Conservation (phyloP, 805 yeast genomes). For the Kuraishia cidri region DNA sequence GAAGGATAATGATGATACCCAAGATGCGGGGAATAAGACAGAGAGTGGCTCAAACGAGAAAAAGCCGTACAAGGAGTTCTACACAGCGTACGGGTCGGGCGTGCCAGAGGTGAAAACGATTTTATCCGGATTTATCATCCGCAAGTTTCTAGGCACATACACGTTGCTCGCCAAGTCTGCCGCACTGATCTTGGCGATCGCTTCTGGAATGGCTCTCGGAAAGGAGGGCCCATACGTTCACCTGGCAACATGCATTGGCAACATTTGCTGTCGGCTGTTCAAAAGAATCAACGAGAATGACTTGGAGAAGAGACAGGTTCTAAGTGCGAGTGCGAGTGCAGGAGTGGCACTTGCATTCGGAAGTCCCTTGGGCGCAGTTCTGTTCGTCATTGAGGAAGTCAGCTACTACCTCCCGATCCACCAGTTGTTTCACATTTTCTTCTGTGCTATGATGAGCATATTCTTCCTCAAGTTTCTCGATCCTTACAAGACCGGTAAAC, state of each 20-base stretch:
- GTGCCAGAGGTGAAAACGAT: constrained; percentile 57
- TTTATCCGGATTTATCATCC: constrained; percentile 47
- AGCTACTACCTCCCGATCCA: constrained; percentile 45
- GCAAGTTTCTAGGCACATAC: constrained; percentile 41
- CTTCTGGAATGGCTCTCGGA: constrained; percentile 49
- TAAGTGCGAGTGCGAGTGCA: constrained; percentile 48
- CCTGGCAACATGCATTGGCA: constrained; percentile 50
- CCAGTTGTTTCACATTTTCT: constrained; percentile 43
- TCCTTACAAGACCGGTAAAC: constrained; percentile 53
- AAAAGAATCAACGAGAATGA: constrained; percentile 37
- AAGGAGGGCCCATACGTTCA: constrained; percentile 61
- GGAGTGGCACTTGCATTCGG: constrained; percentile 59
- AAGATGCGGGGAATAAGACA: too few relatives aligned
- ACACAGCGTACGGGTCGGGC: constrained; percentile 50
- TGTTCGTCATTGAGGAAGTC: constrained; percentile 49
- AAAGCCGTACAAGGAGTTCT: constrained; percentile 14
- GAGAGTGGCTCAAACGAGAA: too few relatives aligned
- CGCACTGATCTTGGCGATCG: constrained; percentile 41
- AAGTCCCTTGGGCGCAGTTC: constrained; percentile 49
- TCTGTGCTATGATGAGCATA: constrained; percentile 46
- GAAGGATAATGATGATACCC: background rate
- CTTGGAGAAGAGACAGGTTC: constrained; percentile 38
- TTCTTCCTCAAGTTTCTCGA: constrained; percentile 41
- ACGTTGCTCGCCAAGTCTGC: constrained; percentile 39
- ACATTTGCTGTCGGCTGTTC: constrained; percentile 37